These are phyloP conservation scores for Erodium chrysanthum DNA, from an alignment of 441 rosid species.

Conservation along the genomic window DNA sequence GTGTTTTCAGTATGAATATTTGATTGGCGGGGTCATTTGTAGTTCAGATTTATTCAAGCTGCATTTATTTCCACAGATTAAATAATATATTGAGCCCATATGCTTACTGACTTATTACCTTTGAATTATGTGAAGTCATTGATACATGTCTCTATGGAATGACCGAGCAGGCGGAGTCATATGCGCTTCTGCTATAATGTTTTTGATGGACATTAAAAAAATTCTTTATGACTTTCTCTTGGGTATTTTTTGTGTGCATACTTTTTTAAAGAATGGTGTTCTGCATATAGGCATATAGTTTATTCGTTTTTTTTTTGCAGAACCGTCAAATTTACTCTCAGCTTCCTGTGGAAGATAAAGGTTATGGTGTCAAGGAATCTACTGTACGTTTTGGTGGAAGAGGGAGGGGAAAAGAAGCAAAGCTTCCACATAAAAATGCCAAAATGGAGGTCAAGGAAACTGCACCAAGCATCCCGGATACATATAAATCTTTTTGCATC, in stretches of 20 bases:
- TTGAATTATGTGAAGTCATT: background rate
- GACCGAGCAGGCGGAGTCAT: too few relatives aligned
- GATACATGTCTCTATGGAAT: background rate
- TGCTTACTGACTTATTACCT: background rate
- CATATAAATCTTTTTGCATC: constrained; percentile 45
- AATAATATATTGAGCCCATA: background rate
- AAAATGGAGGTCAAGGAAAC: constrained; percentile 42
- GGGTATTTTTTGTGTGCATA: too few relatives aligned
- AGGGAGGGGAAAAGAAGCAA: constrained; percentile 55
- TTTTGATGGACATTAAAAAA: too few relatives aligned
- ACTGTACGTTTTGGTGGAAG: constrained; percentile 31
- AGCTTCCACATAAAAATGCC: constrained; percentile 26
- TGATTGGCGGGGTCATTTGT: background rate
- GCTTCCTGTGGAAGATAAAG: constrained; percentile 40
- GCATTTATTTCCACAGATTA: background rate
- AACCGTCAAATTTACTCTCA: constrained; percentile 36
- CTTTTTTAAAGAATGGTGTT: too few relatives aligned
- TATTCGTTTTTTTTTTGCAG: too few relatives aligned
- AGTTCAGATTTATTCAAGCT: background rate
- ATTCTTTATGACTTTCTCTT: too few relatives aligned
- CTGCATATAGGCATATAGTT: too few relatives aligned
- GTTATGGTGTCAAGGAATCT: constrained; percentile 32
- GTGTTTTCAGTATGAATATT: background rate
- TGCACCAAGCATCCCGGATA: constrained; percentile 34
- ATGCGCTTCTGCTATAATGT: too few relatives aligned